phyloP scores from a whole-genome alignment of 2,329 filamentous ascomycete genomes.

The Cercospora nicotianae region DNA sequence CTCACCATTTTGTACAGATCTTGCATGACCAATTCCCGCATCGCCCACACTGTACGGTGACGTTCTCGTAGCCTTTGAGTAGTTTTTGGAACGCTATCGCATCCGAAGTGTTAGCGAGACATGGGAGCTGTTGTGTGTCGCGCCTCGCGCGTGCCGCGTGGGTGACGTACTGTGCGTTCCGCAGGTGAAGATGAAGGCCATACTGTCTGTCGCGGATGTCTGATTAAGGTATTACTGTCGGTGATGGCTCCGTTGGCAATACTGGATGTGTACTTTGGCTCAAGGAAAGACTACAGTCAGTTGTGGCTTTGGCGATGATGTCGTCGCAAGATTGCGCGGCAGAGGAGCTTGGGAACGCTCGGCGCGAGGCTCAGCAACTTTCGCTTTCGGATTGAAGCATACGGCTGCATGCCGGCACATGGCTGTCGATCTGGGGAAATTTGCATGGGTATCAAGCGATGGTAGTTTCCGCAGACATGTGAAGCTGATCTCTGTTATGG shows the following conservation, averaged over 20 bases:
- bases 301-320: conserved; percentile 5
- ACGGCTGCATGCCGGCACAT: conserved; percentile 9
- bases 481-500: background rate
- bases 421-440: conserved; percentile 9
- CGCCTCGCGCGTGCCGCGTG: background rate
- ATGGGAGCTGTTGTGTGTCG: conserved; percentile 4
- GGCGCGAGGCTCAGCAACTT: conserved; percentile 13
- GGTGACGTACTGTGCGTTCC: conserved; percentile 48
- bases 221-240: background rate
- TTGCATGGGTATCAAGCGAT: background rate
- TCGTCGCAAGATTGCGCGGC: conserved; percentile 21
- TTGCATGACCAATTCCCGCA: conserved; percentile 53
- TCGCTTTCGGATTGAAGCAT: conserved; percentile 6
- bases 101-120: conserved; percentile 15
- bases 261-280: background rate
- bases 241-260: background rate
- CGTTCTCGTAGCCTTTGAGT: conserved; percentile 51
- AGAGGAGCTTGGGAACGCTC: conserved; percentile 4
- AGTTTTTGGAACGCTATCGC: conserved; percentile 47
- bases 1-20: conserved; percentile 48
- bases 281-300: conserved; percentile 6
- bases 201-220: conserved; percentile 7
- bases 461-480: background rate
- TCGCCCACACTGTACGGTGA: conserved; percentile 54
- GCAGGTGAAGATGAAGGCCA: conserved; percentile 52